Evolutionary conservation across 768 basidiomycete species (phyloP).

Genomic region (Rhodocollybia butyracea): DNA sequence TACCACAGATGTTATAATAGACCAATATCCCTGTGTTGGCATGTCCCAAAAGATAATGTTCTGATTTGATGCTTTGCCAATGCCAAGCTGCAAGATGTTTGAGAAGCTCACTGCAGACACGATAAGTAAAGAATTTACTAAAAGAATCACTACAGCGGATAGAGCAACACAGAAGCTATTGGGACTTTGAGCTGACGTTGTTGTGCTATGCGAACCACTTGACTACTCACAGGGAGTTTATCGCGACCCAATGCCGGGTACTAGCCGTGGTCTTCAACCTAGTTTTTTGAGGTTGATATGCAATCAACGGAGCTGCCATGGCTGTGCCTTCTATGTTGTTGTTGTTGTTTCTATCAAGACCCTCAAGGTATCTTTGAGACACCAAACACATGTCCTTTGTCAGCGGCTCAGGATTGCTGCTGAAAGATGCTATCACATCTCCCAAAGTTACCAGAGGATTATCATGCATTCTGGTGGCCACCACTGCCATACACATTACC

Average conservation of each 20-base stretch:
- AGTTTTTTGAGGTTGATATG: not conserved
- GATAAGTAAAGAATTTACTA: not conserved
- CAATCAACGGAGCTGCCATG: too few relatives aligned
- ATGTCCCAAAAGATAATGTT: not conserved
- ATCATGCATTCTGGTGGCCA: not conserved
- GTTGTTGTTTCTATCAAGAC: too few relatives aligned
- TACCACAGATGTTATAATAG: not conserved
- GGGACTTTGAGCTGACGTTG: not conserved
- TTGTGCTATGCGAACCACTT: not conserved
- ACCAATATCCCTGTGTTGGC: not conserved
- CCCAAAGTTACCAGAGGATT: not conserved
- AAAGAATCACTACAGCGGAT: not conserved
- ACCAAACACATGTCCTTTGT: not conserved
- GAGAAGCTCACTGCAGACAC: not conserved
- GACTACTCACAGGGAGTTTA: not conserved
- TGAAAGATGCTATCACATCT: not conserved
- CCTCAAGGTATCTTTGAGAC: too few relatives aligned
- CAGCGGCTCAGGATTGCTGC: not conserved
- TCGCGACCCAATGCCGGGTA: not conserved
- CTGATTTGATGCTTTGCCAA: not conserved
- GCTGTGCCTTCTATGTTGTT: too few relatives aligned
- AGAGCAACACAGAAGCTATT: not conserved
- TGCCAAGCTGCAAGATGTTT: too few relatives aligned
- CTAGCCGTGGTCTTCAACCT: not conserved
- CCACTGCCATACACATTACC: not conserved